Conservation (phyloP, 331 rosid species). For the Prunus yedoensis region DNA sequence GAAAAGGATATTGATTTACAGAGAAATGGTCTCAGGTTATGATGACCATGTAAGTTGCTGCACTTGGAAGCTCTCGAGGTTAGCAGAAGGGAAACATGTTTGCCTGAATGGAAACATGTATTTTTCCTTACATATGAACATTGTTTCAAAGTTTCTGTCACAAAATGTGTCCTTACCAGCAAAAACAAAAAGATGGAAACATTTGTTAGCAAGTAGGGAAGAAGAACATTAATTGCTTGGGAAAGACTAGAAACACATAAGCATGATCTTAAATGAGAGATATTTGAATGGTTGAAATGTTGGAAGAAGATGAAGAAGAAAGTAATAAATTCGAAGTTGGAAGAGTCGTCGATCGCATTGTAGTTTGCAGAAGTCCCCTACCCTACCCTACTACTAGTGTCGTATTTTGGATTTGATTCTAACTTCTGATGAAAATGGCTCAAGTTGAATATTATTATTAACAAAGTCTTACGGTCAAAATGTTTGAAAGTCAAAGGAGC, state of each 20-base stretch:
- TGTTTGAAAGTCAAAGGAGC: constrained; percentile 27
- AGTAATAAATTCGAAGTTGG: not conserved
- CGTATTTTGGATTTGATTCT: not conserved
- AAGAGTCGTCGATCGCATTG: not conserved
- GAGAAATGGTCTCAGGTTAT: too few relatives aligned
- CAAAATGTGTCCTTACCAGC: too few relatives aligned
- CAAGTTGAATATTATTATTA: not conserved
- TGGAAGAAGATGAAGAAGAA: not conserved
- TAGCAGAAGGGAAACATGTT: too few relatives aligned
- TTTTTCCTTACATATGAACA: too few relatives aligned
- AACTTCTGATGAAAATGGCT: not conserved
- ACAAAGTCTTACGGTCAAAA: constrained; percentile 29
- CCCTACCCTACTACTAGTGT: not conserved
- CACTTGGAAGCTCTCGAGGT: too few relatives aligned
- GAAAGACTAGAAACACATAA: not conserved
- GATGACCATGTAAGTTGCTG: too few relatives aligned
- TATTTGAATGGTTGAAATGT: not conserved
- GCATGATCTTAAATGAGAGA: not conserved
- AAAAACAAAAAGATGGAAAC: too few relatives aligned
- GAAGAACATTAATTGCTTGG: not conserved
- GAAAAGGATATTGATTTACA: too few relatives aligned
- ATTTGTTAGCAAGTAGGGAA: not conserved
- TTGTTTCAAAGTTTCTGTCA: too few relatives aligned
- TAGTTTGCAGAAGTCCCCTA: too few relatives aligned
- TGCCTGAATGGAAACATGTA: too few relatives aligned